Conservation (phyloP, 257 asterid species). For the Agastache rugosa region DNA sequence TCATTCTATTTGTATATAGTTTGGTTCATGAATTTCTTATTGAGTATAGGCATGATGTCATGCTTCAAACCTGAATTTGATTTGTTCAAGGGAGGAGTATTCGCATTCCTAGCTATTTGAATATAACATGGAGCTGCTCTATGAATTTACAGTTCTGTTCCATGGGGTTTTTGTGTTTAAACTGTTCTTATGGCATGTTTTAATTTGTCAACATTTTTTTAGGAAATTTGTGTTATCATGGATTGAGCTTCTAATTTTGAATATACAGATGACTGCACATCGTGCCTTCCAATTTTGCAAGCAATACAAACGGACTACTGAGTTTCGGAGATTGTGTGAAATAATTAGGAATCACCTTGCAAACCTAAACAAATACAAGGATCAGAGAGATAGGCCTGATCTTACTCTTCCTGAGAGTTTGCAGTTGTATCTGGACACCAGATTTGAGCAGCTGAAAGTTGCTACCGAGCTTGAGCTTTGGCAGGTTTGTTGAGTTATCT, state of each 20-base stretch:
- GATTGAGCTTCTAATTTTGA: constrained; percentile 21
- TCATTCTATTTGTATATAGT: background rate
- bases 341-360: constrained; percentile 89
- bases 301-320: constrained; percentile 91
- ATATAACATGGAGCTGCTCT: background rate
- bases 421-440: constrained; percentile 87
- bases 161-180: no score
- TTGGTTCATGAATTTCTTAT: background rate
- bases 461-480: constrained; percentile 93
- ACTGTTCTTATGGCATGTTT: background rate
- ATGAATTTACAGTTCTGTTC: background rate
- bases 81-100: background rate
- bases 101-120: background rate
- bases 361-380: constrained; percentile 87
- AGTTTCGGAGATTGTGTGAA: constrained; percentile 88
- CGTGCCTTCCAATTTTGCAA: constrained; percentile 98
- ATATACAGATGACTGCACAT: constrained; percentile 88
- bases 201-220: background rate
- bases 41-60: background rate
- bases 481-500: constrained; percentile 67
- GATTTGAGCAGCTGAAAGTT: constrained; percentile 93
- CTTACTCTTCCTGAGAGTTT: constrained; percentile 86
- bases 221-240: constrained; percentile 4
- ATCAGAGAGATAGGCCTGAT: constrained; percentile 96
- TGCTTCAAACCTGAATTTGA: background rate